Evolutionary conservation across 129 eudicot species (phyloP), one percentile per base, ranked within the genome.

Genomic region (Lactuca saligna): DNA sequence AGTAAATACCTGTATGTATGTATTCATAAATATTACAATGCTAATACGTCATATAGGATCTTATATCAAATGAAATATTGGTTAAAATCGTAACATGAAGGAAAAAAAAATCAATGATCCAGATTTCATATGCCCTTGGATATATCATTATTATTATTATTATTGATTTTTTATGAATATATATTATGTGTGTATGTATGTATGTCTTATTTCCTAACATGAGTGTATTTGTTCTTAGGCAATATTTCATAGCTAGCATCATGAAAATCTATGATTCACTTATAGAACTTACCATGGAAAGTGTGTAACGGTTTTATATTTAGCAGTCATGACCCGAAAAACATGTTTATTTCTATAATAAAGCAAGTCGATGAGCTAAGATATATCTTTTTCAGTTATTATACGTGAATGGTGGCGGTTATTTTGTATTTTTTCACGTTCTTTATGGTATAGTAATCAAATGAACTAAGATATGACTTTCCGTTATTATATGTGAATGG

Each of bases 1-100:
- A 73, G 73, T 42, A 56, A 74, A 74, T 65, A 57, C 63, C 61
- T 62, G 13, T 46, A 54, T 59, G 12, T 17, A 8, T 2, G 56
- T 29, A 53, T 14, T 5, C 17, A 49, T 34, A 32, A 9, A 29
- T 7, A 56, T 15, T 66, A 54, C 6, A 67, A 12, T 37, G 41
- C 42, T 39, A 20, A 6, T 17, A 17, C 44, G 2, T 25, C 29
- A 8, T 39, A 57, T 29, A 69, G 29, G 54, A 44, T 53, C 51
- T 46, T 46, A 12, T 12, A 46, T 2, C 5, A 11, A 46, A 46
- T 46, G 49, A 46, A 46, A 11, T 46, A 3, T 11, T 46, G 8
- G 51, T 46, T 11, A 46, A 46, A 46, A 11, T 46, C n/a, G 5
- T 42, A 46, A n/a, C 10, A 46, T 2, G 15, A 12, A 3, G 3